Conservation (phyloP, 495 filamentous ascomycete species). For the Daldinia grandis region DNA sequence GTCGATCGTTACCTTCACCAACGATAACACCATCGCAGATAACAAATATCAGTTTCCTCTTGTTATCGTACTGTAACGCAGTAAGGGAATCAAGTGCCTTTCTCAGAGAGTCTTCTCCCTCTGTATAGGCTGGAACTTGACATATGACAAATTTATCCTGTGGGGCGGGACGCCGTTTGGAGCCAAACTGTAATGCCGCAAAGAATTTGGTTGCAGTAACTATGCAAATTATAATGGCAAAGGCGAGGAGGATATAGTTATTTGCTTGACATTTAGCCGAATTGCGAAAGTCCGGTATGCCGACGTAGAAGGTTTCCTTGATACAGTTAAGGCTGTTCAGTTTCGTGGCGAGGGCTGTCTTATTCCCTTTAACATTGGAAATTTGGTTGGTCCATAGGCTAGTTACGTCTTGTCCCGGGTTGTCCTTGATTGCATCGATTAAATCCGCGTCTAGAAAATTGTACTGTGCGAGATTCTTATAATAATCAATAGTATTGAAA, state of each 20-base stretch:
- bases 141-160: constrained; percentile 99
- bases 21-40: constrained; percentile 97
- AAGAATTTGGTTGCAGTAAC: constrained; percentile 92
- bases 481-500: constrained; percentile 72
- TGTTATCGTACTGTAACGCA: constrained; percentile 95
- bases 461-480: constrained; percentile 56
- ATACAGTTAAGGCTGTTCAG: constrained; percentile 76
- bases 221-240: constrained; percentile 79
- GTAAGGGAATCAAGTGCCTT: constrained; percentile 95
- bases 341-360: constrained; percentile 52
- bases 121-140: constrained; percentile 96
- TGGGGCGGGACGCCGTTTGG: constrained; percentile 84
- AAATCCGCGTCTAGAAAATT: constrained; percentile 73
- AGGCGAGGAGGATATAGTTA: constrained; percentile 88
- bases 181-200: constrained; percentile 91
- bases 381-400: constrained; percentile 63
- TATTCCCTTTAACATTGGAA: constrained; percentile 47
- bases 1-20: constrained; percentile 93
- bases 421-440: constrained; percentile 70
- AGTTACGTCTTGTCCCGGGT: constrained; percentile 81
- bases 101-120: constrained; percentile 92
- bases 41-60: constrained; percentile 91
- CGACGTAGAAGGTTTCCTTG: constrained; percentile 82
- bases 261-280: constrained; percentile 82
- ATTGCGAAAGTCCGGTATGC: constrained; percentile 84